Evolutionary conservation across 371 early-diverging fungal species (phyloP), one percentile per base, ranked within the genome.

Genomic region (Lichtheimia corymbifera): DNA sequence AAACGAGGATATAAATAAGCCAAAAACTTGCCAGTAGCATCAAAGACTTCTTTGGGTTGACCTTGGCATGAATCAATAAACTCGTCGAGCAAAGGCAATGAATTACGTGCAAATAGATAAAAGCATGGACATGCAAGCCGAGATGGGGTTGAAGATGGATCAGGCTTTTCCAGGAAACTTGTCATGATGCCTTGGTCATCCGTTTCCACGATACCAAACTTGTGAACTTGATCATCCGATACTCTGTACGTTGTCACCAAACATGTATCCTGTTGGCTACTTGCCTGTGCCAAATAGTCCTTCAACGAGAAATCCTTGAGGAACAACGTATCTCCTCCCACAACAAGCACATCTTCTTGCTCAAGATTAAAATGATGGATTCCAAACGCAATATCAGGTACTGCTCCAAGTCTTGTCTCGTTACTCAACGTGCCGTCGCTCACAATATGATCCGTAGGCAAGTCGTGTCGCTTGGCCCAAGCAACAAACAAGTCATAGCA

Each of bases 121-220:
- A 86, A 88, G 62, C 88, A 88, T 11, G 88, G 88, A 62, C 85
- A 86, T 0, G 83, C 88, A 25, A 69, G 62, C 3, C 88, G 74
- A 1, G 82, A 72, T 4, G 43, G 6, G 1, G 85, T 88, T 6
- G 66, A 66, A 1, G 58, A 15, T 5, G 85, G 78, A 9, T 62
- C 64, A 2, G 88, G 88, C 27, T 88, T 88, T 54, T 88, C 88
- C 17, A 84, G 44, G 44, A 86, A 83, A 6, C 70, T 73, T 5
- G 71, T 80, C 57, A 88, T 72, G 17, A 49, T 14, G 0, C 72
- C 74, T 5, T 70, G 30, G 14, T 14, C 13, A 51, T 72, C 53
- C 11, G 75, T 70, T 56, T 81, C 85, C 12, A 86, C 66, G 45
- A 88, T 83, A 53, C 88, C 88, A 27, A 77, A 69, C 61, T 88